A percentile compares a stretch with the other conserved stretches of the same genome.
Conservation (phyloP, 768 basidiomycete genomes). For the Termitomyces sp. region DNA sequence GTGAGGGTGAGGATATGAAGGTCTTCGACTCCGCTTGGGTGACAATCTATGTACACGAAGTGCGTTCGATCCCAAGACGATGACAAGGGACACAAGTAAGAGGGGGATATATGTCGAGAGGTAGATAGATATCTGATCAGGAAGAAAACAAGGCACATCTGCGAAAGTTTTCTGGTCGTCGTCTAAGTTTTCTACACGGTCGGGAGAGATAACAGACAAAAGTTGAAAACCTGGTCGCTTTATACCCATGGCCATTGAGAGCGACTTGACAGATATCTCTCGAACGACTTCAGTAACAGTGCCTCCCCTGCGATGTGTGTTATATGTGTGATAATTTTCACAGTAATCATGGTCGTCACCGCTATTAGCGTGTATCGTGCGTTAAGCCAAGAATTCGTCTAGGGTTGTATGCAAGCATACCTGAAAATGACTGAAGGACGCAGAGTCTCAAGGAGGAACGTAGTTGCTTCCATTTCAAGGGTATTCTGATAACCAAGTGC, state of each 20-base stretch:
- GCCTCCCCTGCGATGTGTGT: slow-evolving; percentile 15
- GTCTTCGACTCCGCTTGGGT: slow-evolving; percentile 4
- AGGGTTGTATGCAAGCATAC: slow-evolving; percentile 27
- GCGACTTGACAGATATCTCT: slow-evolving; percentile 85
- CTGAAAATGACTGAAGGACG: slow-evolving; percentile 72
- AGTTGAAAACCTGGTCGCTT: slow-evolving; percentile 85
- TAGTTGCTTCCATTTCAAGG: slow-evolving; percentile 59
- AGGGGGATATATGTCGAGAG: slow-evolving; percentile 66
- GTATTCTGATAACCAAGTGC: slow-evolving; percentile 85
- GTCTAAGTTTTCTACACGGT: not conserved
- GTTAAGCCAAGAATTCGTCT: not conserved
- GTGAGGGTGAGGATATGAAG: slow-evolving; percentile 4
- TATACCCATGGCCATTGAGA: slow-evolving; percentile 89
- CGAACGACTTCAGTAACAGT: slow-evolving; percentile 28
- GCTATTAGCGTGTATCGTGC: slow-evolving; percentile 29
- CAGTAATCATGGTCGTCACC: slow-evolving; percentile 98
- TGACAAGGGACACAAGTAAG: slow-evolving; percentile 49
- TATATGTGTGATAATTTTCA: slow-evolving; percentile 45
- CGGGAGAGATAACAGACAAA: slow-evolving; percentile 56
- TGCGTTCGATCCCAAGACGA: slow-evolving; percentile 28
- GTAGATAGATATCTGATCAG: slow-evolving; percentile 81
- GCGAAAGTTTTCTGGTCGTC: slow-evolving; percentile 26
- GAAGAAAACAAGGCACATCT: slow-evolving; percentile 71
- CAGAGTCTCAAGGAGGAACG: slow-evolving; percentile 59
- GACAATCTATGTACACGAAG: slow-evolving; percentile 9